Percentiles rank a stretch among this genome's conserved stretches.
Conservation (phyloP, 2,329 filamentous ascomycete genomes). For the Paraphaeosphaeria minitans region DNA sequence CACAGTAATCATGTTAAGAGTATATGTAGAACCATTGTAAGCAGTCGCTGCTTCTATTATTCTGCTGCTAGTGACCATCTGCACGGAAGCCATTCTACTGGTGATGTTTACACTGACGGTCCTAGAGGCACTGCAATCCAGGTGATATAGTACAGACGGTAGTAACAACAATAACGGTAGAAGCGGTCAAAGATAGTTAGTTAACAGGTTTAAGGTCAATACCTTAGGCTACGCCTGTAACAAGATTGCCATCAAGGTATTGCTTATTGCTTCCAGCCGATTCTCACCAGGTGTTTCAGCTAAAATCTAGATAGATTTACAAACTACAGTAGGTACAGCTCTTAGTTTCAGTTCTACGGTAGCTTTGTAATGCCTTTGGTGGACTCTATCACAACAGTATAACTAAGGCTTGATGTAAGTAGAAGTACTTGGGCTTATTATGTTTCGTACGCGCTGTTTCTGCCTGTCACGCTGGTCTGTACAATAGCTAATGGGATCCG, state of each 20-base stretch:
- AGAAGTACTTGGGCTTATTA: not conserved
- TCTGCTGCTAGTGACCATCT: not conserved
- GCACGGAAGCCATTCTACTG: conserved; percentile 24
- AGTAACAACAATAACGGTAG: conserved; percentile 12
- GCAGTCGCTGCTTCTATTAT: not conserved
- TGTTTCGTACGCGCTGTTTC: not conserved
- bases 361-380: not conserved
- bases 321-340: not conserved
- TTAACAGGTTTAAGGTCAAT: conserved; percentile 16
- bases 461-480: not conserved
- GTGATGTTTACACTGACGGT: conserved; percentile 45
- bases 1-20: conserved; percentile 17
- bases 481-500: too few relatives aligned
- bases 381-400: not conserved
- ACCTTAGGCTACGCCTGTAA: conserved; percentile 14
- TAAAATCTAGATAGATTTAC: not conserved
- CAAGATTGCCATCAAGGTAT: conserved; percentile 4
- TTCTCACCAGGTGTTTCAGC: not conserved
- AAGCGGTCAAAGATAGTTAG: conserved; percentile 7
- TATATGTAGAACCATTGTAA: conserved; percentile 15
- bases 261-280: too few relatives aligned
- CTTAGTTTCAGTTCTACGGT: not conserved
- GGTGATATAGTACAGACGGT: conserved; percentile 13
- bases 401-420: not conserved
- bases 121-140: conserved; percentile 5